These are phyloP conservation scores for Xylaria intraflava DNA, from an alignment of 495 filamentous ascomycete species.

Conservation along the genomic window DNA sequence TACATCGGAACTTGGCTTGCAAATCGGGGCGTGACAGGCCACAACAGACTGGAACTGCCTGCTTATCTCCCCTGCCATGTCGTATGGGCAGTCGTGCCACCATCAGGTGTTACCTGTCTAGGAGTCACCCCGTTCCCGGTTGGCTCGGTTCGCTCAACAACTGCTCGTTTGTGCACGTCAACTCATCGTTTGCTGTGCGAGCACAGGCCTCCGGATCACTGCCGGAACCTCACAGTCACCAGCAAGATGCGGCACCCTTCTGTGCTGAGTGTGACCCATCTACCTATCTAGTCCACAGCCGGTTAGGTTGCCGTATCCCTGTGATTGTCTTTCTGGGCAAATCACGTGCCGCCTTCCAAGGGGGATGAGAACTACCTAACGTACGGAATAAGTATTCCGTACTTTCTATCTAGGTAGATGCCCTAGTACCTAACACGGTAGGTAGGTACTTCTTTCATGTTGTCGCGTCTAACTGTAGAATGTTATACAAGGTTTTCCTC, in stretches of 20 bases:
- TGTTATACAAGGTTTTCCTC: not conserved
- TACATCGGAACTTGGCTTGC: slow-evolving; percentile 3
- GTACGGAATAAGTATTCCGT: too few relatives aligned
- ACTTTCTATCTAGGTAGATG: too few relatives aligned
- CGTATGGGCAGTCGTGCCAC: too few relatives aligned
- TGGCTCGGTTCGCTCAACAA: not conserved
- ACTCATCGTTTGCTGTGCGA: slow-evolving; percentile 1
- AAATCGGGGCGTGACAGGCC: not conserved
- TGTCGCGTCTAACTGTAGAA: not conserved
- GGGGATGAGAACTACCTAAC: not conserved
- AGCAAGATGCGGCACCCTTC: slow-evolving; percentile 6
- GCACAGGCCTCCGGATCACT: not conserved
- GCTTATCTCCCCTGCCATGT: too few relatives aligned
- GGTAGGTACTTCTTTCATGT: too few relatives aligned
- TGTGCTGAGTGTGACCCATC: not conserved
- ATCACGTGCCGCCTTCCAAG: not conserved
- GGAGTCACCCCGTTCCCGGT: not conserved
- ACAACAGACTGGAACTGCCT: not conserved
- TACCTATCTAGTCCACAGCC: not conserved
- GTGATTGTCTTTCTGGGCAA: not conserved
- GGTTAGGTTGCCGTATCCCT: not conserved
- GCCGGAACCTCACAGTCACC: slow-evolving; percentile 1
- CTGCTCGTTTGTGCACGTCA: not conserved
- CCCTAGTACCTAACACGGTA: too few relatives aligned
- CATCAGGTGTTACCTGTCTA: too few relatives aligned